Conservation (phyloP, 2,329 filamentous ascomycete genomes). For the Aspergillus tubingensis region DNA sequence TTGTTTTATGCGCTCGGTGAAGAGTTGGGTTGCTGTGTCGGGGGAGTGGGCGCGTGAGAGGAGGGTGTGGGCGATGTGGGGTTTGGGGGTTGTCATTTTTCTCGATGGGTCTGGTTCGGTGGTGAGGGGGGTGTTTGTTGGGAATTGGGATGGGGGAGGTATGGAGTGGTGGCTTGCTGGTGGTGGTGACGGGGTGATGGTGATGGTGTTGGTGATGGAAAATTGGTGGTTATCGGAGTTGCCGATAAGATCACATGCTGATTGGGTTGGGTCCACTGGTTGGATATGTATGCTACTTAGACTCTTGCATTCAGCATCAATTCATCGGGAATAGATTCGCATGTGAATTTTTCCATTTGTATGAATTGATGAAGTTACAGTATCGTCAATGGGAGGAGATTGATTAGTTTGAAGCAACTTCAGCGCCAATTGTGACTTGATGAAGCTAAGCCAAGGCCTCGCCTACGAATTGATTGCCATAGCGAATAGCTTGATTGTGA, state of each 20-base stretch:
- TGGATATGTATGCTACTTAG: neutral
- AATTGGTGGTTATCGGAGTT: neutral
- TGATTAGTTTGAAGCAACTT: neutral
- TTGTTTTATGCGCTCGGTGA: slow-evolving; percentile 78
- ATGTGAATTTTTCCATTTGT: fast-evolving
- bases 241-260: slow-evolving; percentile 9
- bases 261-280: neutral
- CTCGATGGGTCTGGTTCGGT: no score
- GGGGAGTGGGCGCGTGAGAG: slow-evolving; percentile 79
- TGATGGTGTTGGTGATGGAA: neutral
- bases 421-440: neutral
- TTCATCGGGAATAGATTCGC: neutral
- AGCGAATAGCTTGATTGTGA: no score
- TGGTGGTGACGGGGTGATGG: neutral
- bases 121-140: neutral
- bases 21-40: slow-evolving; percentile 69
- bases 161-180: neutral
- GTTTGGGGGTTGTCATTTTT: slow-evolving; percentile 25
- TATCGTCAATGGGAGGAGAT: no score
- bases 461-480: no score
- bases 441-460: neutral
- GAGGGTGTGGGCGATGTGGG: slow-evolving; percentile 61
- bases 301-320: neutral
- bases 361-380: no score
- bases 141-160: neutral